Base-by-base conservation (phyloP, 495 filamentous ascomycete species). In the Neurospora sp. region DNA sequence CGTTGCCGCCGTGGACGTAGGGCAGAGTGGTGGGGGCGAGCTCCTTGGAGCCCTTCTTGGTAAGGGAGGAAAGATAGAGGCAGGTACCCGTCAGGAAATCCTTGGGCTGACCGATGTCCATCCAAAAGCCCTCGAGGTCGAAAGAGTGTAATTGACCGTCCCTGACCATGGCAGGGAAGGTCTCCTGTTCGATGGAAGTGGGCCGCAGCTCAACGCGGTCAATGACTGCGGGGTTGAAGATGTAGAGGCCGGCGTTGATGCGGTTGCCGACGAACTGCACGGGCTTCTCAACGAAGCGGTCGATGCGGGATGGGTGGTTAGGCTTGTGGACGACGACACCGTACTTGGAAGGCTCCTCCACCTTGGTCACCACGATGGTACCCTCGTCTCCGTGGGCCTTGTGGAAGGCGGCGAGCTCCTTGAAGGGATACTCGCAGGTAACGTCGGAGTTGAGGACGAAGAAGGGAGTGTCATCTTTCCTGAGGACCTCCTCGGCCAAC, bases 131-230 rank as follows among this genome's bases (percentile, higher is more conserved):
- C 75, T 99, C 96, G 44, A 99, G 87, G 81, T 99, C 96, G 81
- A 97, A 98, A 3, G 94, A 98, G 87, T 99, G 96, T 68, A 99
- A 84, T 82, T 97, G 89, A 70, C 94, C 93, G 79, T 98, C 96
- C 77, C 87, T 90, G 82, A 90, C 91, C 78, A 99, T 96, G 73
- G 93, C 91, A 53, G 96, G 96, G 92, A 99, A 99, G 37, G 94
- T 99, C 84, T 99, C 96, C 84, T 98, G 96, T 83, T 99, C 96
- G 82, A 99, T 99, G n/a, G 94, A 97, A 42, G 96, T 99, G 40
- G 96, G 96, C 69, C 96, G 93, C 74, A 98, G 89, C 79, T 98
- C 96, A 79, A 99, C 98, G 76, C 96, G 91, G 40, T 89, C 84
- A 61, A 99, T 87, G 22, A 98, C 93, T 70, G 90, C 92, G 42